A percentile compares a stretch with the other conserved stretches of the same genome.
Conservation (phyloP, 352 stramenopile species). For the Globisporangium nagaii region DNA sequence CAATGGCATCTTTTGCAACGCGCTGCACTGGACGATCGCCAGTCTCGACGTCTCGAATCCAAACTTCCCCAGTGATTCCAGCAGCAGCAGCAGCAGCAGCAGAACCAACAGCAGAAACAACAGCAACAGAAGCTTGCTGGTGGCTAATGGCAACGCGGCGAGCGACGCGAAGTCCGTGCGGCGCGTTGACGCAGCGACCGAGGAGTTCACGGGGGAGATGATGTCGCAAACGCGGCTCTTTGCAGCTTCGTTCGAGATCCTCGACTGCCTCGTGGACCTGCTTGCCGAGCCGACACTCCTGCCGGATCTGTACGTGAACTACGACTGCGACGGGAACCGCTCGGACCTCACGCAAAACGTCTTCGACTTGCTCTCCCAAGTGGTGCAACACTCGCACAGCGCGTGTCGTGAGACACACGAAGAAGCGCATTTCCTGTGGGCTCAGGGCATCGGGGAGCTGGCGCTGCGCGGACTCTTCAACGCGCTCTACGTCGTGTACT, state of each 20-base stretch:
- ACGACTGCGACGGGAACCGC: conserved; percentile 98
- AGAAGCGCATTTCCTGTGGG: conserved; percentile 66
- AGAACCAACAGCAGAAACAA: conserved; percentile 11
- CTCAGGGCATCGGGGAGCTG: conserved; percentile 58
- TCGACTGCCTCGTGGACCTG: conserved; percentile 95
- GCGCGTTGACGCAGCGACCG: conserved; percentile 39
- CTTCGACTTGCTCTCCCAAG: conserved; percentile 92
- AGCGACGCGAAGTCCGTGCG: not conserved
- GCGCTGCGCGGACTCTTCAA: conserved; percentile 71
- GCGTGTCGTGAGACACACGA: conserved; percentile 72
- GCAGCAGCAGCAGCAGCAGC: conserved; percentile 20
- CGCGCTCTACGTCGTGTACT: conserved; percentile 66
- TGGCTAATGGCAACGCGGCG: not conserved
- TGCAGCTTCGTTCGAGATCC: conserved; percentile 64
- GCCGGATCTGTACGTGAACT: conserved; percentile 98
- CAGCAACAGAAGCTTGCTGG: conserved; percentile 12
- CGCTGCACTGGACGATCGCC: conserved; percentile 60
- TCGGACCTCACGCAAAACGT: conserved; percentile 89
- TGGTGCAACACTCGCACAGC: conserved; percentile 50
- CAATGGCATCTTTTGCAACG: conserved; percentile 63
- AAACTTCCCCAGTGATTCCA: conserved; percentile 31
- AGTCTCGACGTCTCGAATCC: conserved; percentile 60
- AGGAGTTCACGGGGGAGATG: conserved; percentile 64
- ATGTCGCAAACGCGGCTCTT: conserved; percentile 48
- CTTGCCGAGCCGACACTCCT: conserved; percentile 93